Conservation (phyloP, 148 eudicot species). For the Polygonum aviculare region DNA sequence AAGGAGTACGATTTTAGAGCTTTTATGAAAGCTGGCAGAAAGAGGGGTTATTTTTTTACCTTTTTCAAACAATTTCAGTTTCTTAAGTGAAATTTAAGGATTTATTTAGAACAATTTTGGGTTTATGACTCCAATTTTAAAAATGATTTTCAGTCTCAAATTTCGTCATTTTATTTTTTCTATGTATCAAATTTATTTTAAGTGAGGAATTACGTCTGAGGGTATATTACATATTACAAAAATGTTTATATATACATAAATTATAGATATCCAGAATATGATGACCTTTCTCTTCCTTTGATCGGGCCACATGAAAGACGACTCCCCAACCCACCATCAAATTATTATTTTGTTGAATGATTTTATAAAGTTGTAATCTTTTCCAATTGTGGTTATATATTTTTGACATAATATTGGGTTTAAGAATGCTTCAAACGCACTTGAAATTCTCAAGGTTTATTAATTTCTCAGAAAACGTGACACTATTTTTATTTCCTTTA, state of each 20-base stretch:
- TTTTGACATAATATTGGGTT: neutral
- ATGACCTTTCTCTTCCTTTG: neutral
- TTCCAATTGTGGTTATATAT: no score
- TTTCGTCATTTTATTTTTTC: neutral
- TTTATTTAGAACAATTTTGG: neutral
- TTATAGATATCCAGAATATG: neutral
- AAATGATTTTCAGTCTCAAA: neutral
- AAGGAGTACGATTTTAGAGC: neutral
- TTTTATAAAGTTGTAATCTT: neutral
- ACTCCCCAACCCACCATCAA: neutral
- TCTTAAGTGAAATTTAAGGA: neutral
- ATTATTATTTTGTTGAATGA: neutral
- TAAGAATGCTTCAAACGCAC: neutral
- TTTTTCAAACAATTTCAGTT: neutral
- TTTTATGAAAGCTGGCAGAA: neutral
- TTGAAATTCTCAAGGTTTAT: no score
- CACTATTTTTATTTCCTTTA: neutral
- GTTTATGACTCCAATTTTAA: neutral
- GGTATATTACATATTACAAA: neutral
- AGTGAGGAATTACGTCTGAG: neutral
- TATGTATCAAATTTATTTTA: neutral
- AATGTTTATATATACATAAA: neutral
- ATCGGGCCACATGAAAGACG: neutral
- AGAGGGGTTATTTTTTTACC: neutral
- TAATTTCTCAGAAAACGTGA: no score